Conservation (phyloP, 768 basidiomycete species). For the Hygrocybe coccinea region DNA sequence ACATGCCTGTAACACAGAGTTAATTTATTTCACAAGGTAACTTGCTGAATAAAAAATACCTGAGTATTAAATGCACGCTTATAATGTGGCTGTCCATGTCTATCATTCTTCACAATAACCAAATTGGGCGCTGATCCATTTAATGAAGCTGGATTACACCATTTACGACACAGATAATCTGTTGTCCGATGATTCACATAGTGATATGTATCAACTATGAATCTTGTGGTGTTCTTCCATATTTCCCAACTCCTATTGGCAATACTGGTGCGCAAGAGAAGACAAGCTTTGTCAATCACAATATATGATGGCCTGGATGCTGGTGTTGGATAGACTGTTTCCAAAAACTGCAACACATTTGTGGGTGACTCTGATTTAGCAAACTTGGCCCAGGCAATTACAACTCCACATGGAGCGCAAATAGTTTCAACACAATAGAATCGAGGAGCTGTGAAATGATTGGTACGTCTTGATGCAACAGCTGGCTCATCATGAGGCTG, state of each 20-base stretch:
- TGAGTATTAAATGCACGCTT: too few relatives aligned
- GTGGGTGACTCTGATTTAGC: slow-evolving; percentile 23
- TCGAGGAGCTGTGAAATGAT: too few relatives aligned
- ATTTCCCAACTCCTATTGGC: slow-evolving; percentile 5
- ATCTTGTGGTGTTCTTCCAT: slow-evolving; percentile 15
- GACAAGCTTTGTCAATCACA: slow-evolving; percentile 8
- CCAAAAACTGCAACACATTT: slow-evolving; percentile 16
- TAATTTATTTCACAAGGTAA: too few relatives aligned
- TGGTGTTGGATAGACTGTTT: slow-evolving; percentile 18
- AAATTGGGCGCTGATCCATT: too few relatives aligned
- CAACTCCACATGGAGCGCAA: too few relatives aligned
- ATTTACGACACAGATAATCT: too few relatives aligned
- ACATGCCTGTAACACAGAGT: slow-evolving; percentile 19
- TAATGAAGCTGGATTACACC: too few relatives aligned
- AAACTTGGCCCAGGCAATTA: slow-evolving; percentile 29
- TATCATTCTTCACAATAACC: too few relatives aligned
- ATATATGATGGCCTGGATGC: slow-evolving; percentile 18
- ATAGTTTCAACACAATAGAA: too few relatives aligned
- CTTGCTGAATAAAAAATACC: too few relatives aligned
- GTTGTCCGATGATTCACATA: slow-evolving; percentile 2
- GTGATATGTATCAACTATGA: slow-evolving; percentile 24
- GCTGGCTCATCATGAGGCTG: slow-evolving; percentile 11
- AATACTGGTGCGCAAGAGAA: slow-evolving; percentile 9
- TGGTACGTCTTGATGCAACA: slow-evolving; percentile 13
- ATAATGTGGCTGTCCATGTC: too few relatives aligned